phyloP scores from a whole-genome alignment of 2,329 filamentous ascomycete genomes.

The Penicillium digitatum region DNA sequence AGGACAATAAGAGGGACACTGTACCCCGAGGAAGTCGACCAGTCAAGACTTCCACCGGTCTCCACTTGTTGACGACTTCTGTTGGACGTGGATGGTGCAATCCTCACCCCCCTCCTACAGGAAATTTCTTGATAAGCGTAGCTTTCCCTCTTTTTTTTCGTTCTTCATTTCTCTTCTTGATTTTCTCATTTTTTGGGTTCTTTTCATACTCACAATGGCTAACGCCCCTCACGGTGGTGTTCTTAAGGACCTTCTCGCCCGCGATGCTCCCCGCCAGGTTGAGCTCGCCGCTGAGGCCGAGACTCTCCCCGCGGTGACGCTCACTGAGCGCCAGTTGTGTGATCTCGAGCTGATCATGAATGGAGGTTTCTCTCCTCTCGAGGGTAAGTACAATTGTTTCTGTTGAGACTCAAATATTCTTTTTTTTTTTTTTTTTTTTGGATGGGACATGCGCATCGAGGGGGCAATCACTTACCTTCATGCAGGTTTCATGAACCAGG shows the following conservation, averaged over 20 bases:
- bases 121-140: constrained; percentile 10
- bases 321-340: constrained; percentile 92
- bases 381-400: constrained; percentile 61
- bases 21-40: not conserved
- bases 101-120: constrained; percentile 5
- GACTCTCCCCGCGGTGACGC: constrained; percentile 73
- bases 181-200: constrained; percentile 1
- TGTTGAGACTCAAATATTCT: too few relatives aligned
- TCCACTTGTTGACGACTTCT: constrained; percentile 24
- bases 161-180: constrained; percentile 1
- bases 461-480: constrained; percentile 21
- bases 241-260: constrained; percentile 95
- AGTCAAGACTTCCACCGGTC: constrained; percentile 15
- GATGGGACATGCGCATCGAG: constrained; percentile 6
- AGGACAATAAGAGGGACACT: not conserved
- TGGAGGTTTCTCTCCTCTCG: constrained; percentile 94
- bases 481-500: constrained; percentile 90
- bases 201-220: constrained; percentile 40
- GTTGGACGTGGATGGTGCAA: constrained; percentile 5
- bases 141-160: constrained; percentile 1
- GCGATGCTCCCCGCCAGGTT: constrained; percentile 77
- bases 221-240: constrained; percentile 75
- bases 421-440: not conserved
- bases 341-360: constrained; percentile 97
- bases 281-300: constrained; percentile 82